Conservation (phyloP, 2,329 filamentous ascomycete genomes). For the Xylaria sp. region DNA sequence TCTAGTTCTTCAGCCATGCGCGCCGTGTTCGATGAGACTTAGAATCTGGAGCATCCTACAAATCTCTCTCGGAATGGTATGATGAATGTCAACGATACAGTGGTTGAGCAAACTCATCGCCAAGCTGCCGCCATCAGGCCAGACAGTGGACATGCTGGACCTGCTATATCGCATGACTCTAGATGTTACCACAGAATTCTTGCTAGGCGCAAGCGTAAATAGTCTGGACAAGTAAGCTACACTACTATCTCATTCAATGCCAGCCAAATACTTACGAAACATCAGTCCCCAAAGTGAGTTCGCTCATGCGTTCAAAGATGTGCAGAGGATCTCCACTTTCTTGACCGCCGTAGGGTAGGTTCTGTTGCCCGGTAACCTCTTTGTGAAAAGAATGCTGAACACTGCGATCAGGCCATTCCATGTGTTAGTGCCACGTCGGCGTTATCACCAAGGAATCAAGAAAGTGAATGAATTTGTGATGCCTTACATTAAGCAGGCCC, state of each 20-base stretch:
- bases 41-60: too few relatives aligned
- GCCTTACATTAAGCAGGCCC: slow-evolving; percentile 60
- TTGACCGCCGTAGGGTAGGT: not conserved
- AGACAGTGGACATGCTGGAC: slow-evolving; percentile 54
- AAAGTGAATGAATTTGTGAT: slow-evolving; percentile 64
- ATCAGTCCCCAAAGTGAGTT: slow-evolving; percentile 39
- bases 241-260: not conserved
- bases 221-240: slow-evolving; percentile 38
- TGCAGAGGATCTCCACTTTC: slow-evolving; percentile 34
- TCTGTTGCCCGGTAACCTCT: not conserved
- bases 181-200: slow-evolving; percentile 61
- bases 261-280: not conserved
- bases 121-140: slow-evolving; percentile 44
- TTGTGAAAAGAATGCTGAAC: not conserved
- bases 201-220: slow-evolving; percentile 55
- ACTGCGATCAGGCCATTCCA: slow-evolving; percentile 48
- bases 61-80: too few relatives aligned
- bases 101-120: not conserved
- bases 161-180: slow-evolving; percentile 62
- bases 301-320: slow-evolving; percentile 62
- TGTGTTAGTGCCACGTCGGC: slow-evolving; percentile 48
- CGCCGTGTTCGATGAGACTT: too few relatives aligned
- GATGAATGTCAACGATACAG: not conserved
- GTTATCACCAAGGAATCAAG: slow-evolving; percentile 55
- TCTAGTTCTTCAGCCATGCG: too few relatives aligned